These are phyloP conservation scores for Ogataea paradorogensis DNA, from an alignment of 805 yeast species.

Conservation along the genomic window DNA sequence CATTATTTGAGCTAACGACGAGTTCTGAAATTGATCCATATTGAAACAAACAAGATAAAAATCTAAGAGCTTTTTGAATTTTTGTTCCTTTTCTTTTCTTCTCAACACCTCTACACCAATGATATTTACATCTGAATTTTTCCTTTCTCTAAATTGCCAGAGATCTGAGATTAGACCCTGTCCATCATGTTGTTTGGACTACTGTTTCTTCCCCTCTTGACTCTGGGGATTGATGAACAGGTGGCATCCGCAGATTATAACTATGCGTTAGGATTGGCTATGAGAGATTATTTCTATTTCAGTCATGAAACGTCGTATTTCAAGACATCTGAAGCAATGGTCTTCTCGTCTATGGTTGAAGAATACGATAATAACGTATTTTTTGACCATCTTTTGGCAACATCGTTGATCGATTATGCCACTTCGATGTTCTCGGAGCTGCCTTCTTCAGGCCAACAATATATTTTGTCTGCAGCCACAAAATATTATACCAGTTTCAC, in stretches of 20 bases:
- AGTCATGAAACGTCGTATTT: conserved; percentile 8
- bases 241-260: conserved; percentile 8
- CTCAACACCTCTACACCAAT: conserved; percentile 2
- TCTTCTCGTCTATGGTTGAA: conserved; percentile 2
- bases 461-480: conserved; percentile 3
- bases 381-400: conserved; percentile 7
- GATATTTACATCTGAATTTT: neutral
- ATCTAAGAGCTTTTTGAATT: neutral
- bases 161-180: neutral
- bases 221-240: neutral
- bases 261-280: conserved; percentile 8
- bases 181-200: neutral
- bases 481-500: conserved; percentile 6
- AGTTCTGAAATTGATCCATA: conserved; percentile 9
- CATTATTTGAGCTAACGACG: conserved; percentile 14
- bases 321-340: conserved; percentile 5
- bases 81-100: neutral
- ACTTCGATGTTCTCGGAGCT: conserved; percentile 3
- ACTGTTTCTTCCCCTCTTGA: conserved; percentile 1
- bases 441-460: conserved; percentile 5
- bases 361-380: conserved; percentile 7
- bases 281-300: conserved; percentile 8
- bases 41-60: neutral
- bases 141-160: neutral
- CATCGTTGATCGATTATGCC: conserved; percentile 7